Conservation (phyloP, 108 stramenopile species). For the Cyclostephanos tholiformis region DNA sequence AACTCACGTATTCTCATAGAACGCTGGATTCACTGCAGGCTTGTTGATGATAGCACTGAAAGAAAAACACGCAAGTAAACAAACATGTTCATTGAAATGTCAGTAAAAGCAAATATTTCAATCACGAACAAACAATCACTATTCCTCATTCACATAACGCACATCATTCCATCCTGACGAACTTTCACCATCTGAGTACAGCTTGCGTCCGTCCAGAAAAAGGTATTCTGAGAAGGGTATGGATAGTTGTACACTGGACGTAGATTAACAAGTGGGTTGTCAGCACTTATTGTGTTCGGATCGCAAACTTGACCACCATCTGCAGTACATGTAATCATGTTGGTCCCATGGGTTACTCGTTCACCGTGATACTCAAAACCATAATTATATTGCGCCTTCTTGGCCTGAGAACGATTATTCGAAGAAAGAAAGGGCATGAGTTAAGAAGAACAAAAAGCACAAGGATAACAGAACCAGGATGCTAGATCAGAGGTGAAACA, state of each 20-base stretch:
- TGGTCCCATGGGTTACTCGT: constrained; percentile 24
- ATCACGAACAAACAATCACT: too few relatives aligned
- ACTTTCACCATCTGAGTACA: constrained; percentile 39
- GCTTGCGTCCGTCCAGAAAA: constrained; percentile 43
- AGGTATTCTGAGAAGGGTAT: constrained; percentile 30
- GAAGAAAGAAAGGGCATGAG: background rate
- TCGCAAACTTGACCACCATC: constrained; percentile 38
- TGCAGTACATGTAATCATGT: constrained; percentile 29
- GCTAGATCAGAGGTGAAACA: background rate
- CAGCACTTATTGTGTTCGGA: constrained; percentile 14
- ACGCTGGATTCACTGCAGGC: constrained; percentile 11
- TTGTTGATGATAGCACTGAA: constrained; percentile 35
- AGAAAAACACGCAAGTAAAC: background rate
- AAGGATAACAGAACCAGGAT: background rate
- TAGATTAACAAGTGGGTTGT: constrained; percentile 28
- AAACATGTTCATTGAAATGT: background rate
- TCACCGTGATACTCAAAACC: constrained; percentile 48
- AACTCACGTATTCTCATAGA: constrained; percentile 9
- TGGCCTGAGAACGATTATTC: background rate
- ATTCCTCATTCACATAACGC: background rate
- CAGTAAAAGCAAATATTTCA: background rate
- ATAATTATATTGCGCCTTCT: constrained; percentile 27
- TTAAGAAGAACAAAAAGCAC: background rate
- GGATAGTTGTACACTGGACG: constrained; percentile 17
- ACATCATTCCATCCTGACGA: constrained; percentile 41